Evolutionary conservation across 2,329 filamentous ascomycete species (phyloP).

Genomic region (Trichoderma citrinoviride): DNA sequence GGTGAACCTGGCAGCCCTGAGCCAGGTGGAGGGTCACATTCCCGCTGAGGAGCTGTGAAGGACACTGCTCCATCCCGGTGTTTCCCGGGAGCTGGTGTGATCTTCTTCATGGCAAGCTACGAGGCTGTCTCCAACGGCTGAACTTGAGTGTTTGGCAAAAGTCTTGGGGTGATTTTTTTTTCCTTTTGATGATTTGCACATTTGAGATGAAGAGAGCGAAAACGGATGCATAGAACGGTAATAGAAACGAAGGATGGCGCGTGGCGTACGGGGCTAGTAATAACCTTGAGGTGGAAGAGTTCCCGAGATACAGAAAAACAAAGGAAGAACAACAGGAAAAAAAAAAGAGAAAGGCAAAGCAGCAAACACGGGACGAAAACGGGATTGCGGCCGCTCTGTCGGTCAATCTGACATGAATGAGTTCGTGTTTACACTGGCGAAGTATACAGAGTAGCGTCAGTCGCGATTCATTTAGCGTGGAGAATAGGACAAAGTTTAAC

Average conservation of each 20-base stretch:
- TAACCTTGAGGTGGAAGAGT: constrained; percentile 7
- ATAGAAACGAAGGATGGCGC: constrained; percentile 16
- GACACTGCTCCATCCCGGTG: background rate
- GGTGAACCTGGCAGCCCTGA: constrained; percentile 56
- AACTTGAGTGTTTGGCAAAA: background rate
- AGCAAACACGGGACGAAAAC: background rate
- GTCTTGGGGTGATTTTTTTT: constrained; percentile 1
- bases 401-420: background rate
- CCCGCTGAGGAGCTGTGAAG: constrained; percentile 33
- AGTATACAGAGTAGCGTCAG: constrained; percentile 3
- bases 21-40: constrained; percentile 52
- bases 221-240: constrained; percentile 11
- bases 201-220: background rate
- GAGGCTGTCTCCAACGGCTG: background rate
- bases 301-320: constrained; percentile 5
- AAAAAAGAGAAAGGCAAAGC: too few species aligned
- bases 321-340: too few species aligned
- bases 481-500: constrained; percentile 17
- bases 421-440: background rate
- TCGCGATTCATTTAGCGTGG: background rate
- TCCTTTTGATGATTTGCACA: background rate
- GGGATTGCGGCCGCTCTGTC: background rate
- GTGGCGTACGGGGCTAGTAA: constrained; percentile 19
- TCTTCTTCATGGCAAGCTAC: background rate
- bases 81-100: background rate